Evolutionary conservation across 2,329 filamentous ascomycete species (phyloP).

Genomic region (Orbilia brochopaga): DNA sequence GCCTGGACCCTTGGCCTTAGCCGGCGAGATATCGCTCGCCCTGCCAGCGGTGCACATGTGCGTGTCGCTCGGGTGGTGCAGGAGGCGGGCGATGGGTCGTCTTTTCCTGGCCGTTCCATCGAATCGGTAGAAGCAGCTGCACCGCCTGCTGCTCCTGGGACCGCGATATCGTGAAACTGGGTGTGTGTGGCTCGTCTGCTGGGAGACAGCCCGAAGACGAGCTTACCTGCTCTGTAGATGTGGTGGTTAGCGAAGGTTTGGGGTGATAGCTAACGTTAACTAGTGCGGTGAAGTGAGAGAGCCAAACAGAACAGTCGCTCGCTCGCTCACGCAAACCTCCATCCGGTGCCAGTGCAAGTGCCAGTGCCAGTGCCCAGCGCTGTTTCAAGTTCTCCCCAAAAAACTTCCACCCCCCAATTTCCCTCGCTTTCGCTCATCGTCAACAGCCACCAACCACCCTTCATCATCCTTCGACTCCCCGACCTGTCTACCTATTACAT

Average conservation of each 20-base stretch:
- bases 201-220: slow-evolving; percentile 2
- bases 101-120: not conserved
- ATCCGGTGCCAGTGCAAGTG: no score
- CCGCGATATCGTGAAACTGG: no score
- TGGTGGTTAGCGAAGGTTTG: slow-evolving; percentile 5
- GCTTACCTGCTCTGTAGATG: slow-evolving; percentile 17
- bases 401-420: slow-evolving; percentile 34
- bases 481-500: slow-evolving; percentile 71
- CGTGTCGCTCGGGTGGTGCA: not conserved
- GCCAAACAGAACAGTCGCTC: not conserved
- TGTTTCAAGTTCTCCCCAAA: slow-evolving; percentile 24
- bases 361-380: not conserved
- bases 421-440: slow-evolving; percentile 2
- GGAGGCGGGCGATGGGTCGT: not conserved
- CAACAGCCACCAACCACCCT: slow-evolving; percentile 5
- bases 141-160: slow-evolving; percentile 11
- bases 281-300: no score
- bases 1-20: slow-evolving; percentile 32
- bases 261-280: not conserved
- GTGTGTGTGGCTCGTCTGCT: no score
- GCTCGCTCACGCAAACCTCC: not conserved
- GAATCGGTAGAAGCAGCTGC: not conserved
- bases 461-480: slow-evolving; percentile 62
- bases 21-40: slow-evolving; percentile 3
- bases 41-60: not conserved